A percentile compares a stretch with the other conserved stretches of the same genome.
phyloP scores from a whole-genome alignment of 169 alveolate genomes.

The Miamiensis avidus region DNA sequence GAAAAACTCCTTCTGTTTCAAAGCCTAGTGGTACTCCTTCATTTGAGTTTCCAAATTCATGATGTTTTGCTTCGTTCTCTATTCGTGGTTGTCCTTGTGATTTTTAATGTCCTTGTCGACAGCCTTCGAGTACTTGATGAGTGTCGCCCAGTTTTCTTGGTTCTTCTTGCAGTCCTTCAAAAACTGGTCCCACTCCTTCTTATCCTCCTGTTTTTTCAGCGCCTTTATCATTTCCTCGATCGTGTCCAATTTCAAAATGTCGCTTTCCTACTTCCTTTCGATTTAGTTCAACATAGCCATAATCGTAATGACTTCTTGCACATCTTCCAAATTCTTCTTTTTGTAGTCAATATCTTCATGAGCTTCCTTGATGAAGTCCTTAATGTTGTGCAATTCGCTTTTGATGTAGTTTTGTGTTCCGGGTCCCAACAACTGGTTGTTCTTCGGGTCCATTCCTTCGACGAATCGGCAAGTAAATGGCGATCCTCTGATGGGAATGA shows the following conservation, averaged over 20 bases:
- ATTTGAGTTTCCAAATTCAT: conserved; percentile 83
- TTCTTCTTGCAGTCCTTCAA: conserved; percentile 79
- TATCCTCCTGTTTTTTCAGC: conserved; percentile 74
- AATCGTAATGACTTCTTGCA: conserved; percentile 50
- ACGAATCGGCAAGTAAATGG: conserved; percentile 85
- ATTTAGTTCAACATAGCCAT: conserved; percentile 59
- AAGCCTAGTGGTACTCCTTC: conserved; percentile 83
- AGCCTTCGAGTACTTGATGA: conserved; percentile 74
- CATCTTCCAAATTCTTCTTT: conserved; percentile 56
- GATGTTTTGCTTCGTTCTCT: conserved; percentile 80
- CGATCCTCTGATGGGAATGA: conserved; percentile 89
- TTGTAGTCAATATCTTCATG: conserved; percentile 66
- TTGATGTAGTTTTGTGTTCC: conserved; percentile 84
- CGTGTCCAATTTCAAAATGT: conserved; percentile 63
- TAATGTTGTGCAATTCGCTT: conserved; percentile 82
- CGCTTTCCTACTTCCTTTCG: conserved; percentile 43
- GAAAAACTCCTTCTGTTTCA: conserved; percentile 88
- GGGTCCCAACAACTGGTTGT: conserved; percentile 90
- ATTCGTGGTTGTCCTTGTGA: conserved; percentile 83
- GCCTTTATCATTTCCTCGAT: conserved; percentile 73
- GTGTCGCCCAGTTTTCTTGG: conserved; percentile 76
- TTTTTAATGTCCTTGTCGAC: conserved; percentile 87
- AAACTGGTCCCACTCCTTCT: conserved; percentile 71
- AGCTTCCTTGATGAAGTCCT: conserved; percentile 73
- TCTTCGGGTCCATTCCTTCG: conserved; percentile 72